Evolutionary conservation across 2,329 filamentous ascomycete genomes (phyloP), one percentile per base, ranked within the genome.

Genomic region (Aspergillus neoniger): DNA sequence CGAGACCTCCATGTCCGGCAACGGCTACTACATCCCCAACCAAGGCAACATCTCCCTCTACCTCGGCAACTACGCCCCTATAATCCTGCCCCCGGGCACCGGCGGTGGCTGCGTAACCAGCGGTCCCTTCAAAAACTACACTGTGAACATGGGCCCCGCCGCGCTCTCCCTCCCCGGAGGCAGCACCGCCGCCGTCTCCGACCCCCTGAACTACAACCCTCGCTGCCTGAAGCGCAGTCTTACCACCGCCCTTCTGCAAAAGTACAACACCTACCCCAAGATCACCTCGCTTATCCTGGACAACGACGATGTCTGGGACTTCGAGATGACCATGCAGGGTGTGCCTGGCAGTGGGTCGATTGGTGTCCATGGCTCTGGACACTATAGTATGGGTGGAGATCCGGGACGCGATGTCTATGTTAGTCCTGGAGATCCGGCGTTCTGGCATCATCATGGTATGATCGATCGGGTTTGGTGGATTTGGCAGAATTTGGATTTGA

Each of bases 391-490:
- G 61, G 79, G 77, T 5, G 80, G 80, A 15, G 80, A 82, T 59
- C 75, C 76, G 0, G 79, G 76, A 2, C 76, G 77, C 19, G 81
- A 83, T 68, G 68, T 81, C 21, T 80, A 43, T 58, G 74, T 77
- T 1, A 80, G 77, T 9, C 80, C 82, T 1, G 76, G 72, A 6
- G 81, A 83, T 41, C 80, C 79, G 3, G 73, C 69, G 30, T 83
- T 83, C 70, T 83, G 75, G 67, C 72, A 80, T 25, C 81, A 83
- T 63, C 81, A 83, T 60, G 74, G 74, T 2, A 77, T 78, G 70
- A 79, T 83, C 25, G 82, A 83, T 63, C 74, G 80, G 2, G 67
- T 76, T 2, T 84, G 76, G 71, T 82, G 79, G 79, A 81, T 79
- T 14, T 84, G 82, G 82, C 81, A 84, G 68, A 81, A 79, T 30